Conservation (phyloP, 2,329 filamentous ascomycete species). For the Nothophaeocryptopus gaeumannii region DNA sequence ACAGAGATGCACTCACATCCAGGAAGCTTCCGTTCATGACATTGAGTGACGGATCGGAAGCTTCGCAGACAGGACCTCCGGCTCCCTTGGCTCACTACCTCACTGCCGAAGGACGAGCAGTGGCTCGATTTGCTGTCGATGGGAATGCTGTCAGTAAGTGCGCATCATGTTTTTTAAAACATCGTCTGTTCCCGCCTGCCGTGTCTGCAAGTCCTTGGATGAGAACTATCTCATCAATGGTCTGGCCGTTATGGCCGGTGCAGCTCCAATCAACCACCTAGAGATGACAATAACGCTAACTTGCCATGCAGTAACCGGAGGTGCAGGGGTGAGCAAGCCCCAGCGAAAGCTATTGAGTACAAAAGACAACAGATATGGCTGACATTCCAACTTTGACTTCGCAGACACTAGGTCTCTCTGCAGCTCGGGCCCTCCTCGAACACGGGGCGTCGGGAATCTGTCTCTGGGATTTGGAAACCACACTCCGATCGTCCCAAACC, state of each 20-base stretch:
- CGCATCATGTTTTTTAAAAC: not conserved
- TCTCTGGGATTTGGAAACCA: conserved; percentile 58
- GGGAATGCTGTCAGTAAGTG: conserved; percentile 54
- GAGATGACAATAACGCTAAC: not conserved
- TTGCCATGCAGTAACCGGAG: conserved; percentile 57
- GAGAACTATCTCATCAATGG: no score
- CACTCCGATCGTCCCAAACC: conserved; percentile 38
- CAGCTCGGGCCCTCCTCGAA: conserved; percentile 63
- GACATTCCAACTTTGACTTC: no score
- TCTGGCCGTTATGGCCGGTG: no score
- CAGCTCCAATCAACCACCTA: no score
- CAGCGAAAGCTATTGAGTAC: no score
- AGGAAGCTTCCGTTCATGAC: conserved; percentile 50
- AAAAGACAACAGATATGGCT: no score
- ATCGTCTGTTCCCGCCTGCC: not conserved
- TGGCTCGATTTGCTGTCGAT: conserved; percentile 50
- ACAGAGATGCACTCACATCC: conserved; percentile 45
- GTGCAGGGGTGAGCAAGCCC: conserved; percentile 52
- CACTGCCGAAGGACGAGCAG: conserved; percentile 41
- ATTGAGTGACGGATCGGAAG: conserved; percentile 43
- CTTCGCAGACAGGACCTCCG: conserved; percentile 47
- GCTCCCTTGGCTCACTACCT: conserved; percentile 43
- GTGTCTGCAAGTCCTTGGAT: no score
- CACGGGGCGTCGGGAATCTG: conserved; percentile 60
- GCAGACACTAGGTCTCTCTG: conserved; percentile 55